Conservation (phyloP, 2,329 filamentous ascomycete genomes). For the Fusarium papillatum region DNA sequence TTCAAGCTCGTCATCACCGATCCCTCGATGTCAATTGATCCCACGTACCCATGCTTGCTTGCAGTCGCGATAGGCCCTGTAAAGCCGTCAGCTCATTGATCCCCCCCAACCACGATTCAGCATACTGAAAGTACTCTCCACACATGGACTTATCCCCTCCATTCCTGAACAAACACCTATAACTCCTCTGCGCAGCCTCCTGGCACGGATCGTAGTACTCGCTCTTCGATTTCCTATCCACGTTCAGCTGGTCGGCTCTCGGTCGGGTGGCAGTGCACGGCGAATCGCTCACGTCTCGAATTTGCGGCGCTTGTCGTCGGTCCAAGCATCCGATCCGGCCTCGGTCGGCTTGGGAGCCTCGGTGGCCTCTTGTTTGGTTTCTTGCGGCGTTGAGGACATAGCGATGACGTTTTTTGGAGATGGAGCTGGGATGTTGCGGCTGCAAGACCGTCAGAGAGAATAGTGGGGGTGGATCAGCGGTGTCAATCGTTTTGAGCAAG, state of each 20-base stretch:
- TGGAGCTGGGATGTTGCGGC: conserved; percentile 1
- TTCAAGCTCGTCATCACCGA: neutral
- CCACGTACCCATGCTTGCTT: conserved; percentile 89
- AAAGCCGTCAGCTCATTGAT: conserved; percentile 30
- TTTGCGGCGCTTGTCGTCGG: conserved; percentile 70
- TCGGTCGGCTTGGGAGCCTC: conserved; percentile 42
- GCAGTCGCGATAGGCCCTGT: conserved; percentile 91
- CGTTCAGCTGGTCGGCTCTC: conserved; percentile 14
- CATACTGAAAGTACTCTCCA: conserved; percentile 94
- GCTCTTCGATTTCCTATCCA: conserved; percentile 83
- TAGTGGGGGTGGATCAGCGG: neutral
- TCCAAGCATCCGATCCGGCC: conserved; percentile 58
- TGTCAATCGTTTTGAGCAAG: neutral
- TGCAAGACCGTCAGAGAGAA: neutral
- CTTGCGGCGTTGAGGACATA: conserved; percentile 40
- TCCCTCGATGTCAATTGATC: neutral
- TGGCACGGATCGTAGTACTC: conserved; percentile 97
- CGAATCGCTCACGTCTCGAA: conserved; percentile 70
- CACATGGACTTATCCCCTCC: conserved; percentile 91
- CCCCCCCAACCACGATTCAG: neutral
- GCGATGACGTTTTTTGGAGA: conserved; percentile 14
- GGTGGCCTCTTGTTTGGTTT: conserved; percentile 22
- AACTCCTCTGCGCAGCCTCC: conserved; percentile 87
- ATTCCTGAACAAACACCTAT: conserved; percentile 91
- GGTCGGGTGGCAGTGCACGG: neutral